Conservation (phyloP, 2,329 filamentous ascomycete genomes). For the Pseudonectria buxi region DNA sequence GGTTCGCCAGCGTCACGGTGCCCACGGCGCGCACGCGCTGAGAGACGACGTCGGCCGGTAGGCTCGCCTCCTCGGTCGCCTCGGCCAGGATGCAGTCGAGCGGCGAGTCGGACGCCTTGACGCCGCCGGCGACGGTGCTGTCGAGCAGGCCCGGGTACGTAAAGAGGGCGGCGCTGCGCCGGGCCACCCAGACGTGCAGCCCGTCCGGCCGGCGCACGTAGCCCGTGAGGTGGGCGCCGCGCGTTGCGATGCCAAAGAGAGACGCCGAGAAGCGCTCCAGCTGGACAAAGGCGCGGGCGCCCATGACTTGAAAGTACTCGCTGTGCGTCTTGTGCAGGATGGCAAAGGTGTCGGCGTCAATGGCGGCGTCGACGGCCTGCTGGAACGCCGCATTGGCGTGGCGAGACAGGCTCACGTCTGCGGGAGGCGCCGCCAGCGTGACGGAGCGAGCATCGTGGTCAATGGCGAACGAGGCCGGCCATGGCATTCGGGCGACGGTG, state of each 20-base stretch:
- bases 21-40: constrained; percentile 21
- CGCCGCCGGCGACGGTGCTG: constrained; percentile 73
- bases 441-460: constrained; percentile 26
- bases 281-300: constrained; percentile 28
- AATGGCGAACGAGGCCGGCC: constrained; percentile 34
- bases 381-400: constrained; percentile 35
- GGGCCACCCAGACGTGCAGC: constrained; percentile 65
- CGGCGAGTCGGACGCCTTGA: constrained; percentile 59
- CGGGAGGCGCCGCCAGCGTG: constrained; percentile 22
- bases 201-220: constrained; percentile 39
- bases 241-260: constrained; percentile 61
- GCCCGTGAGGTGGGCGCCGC: constrained; percentile 60
- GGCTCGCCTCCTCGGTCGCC: constrained; percentile 61
- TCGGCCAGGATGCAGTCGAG: constrained; percentile 66
- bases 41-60: constrained; percentile 23
- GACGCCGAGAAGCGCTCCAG: constrained; percentile 57
- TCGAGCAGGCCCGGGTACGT: constrained; percentile 72
- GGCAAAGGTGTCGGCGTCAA: constrained; percentile 31
- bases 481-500: constrained; percentile 41
- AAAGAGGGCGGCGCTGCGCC: constrained; percentile 57
- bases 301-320: constrained; percentile 36
- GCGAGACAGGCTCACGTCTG: constrained; percentile 15
- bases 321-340: constrained; percentile 33
- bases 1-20: constrained; percentile 29
- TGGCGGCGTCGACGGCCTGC: constrained; percentile 31